These are phyloP conservation scores for Eustoma russellianum DNA, from an alignment of 257 asterid species.

Conservation along the genomic window DNA sequence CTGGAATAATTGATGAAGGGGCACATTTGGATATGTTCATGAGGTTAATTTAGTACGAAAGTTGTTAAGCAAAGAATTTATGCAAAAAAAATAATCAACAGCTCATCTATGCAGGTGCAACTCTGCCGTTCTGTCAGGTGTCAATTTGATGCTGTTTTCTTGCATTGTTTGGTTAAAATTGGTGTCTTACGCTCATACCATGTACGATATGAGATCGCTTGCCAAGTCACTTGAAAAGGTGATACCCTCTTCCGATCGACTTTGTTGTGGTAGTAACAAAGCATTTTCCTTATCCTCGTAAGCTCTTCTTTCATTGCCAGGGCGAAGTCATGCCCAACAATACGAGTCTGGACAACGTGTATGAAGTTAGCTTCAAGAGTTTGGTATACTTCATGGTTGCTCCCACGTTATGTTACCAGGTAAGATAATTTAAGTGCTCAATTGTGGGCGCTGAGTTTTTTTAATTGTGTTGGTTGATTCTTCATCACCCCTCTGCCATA, in stretches of 20 bases:
- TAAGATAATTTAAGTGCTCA: too few species aligned
- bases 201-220: conserved; percentile 73
- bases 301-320: conserved; percentile 30
- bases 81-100: background rate
- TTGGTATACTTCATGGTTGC: conserved; percentile 86
- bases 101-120: conserved; percentile 63
- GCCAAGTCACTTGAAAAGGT: conserved; percentile 76
- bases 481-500: too few species aligned
- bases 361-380: conserved; percentile 62
- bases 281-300: background rate
- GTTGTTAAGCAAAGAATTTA: too few species aligned
- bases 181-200: conserved; percentile 93
- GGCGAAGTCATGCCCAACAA: conserved; percentile 43
- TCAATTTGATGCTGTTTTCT: conserved; percentile 61
- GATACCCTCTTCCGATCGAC: too few species aligned
- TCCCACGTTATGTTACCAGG: conserved; percentile 98
- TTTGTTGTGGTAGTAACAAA: too few species aligned
- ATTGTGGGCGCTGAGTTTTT: too few species aligned
- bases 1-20: background rate
- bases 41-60: too few species aligned
- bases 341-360: conserved; percentile 47
- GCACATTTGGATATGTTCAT: too few species aligned
- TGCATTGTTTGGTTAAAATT: conserved; percentile 90
- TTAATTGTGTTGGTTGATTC: too few species aligned
- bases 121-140: conserved; percentile 90